Percentiles rank a stretch among this genome's conserved stretches.
These are phyloP conservation scores for Curvularia lunata DNA, from an alignment of 2,329 filamentous ascomycete genomes.

Conservation along the genomic window DNA sequence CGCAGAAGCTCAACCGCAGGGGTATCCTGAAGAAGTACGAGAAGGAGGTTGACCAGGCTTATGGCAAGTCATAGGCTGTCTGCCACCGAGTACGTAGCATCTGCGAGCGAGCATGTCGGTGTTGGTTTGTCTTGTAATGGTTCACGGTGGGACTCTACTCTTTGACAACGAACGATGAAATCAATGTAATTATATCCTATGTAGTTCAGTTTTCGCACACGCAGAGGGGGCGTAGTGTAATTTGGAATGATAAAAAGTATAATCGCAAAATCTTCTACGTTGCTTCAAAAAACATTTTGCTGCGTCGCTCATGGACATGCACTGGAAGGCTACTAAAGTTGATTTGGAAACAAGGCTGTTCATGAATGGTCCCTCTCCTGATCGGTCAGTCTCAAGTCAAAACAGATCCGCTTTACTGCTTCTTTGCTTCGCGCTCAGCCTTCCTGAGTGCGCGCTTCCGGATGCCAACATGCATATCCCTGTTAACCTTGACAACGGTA, in stretches of 20 bases:
- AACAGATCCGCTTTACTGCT: slow-evolving; percentile 46
- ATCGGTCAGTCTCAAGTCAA: background rate
- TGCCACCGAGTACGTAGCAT: background rate
- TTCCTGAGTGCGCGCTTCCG: slow-evolving; percentile 82
- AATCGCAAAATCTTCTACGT: background rate
- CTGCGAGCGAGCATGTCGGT: background rate
- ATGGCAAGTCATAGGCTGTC: slow-evolving; percentile 32
- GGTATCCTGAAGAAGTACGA: slow-evolving; percentile 58
- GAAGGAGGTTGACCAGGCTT: slow-evolving; percentile 58
- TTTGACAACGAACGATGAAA: background rate
- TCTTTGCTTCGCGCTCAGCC: slow-evolving; percentile 81
- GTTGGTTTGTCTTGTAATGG: background rate
- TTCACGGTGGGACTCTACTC: slow-evolving; percentile 1
- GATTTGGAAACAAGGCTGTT: too few relatives aligned
- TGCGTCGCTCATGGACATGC: too few relatives aligned
- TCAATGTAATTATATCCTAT: slow-evolving; percentile 13
- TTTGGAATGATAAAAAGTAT: background rate
- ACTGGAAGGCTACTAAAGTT: background rate
- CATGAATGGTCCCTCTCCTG: background rate
- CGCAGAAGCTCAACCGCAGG: slow-evolving; percentile 61
- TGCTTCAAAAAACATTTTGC: background rate
- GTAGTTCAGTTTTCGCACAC: background rate
- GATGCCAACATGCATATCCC: slow-evolving; percentile 80
- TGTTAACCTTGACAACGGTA: slow-evolving; percentile 66
- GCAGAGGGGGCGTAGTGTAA: background rate